Base-by-base conservation (phyloP, 106 monocot species). In the Iris macrosiphon region DNA sequence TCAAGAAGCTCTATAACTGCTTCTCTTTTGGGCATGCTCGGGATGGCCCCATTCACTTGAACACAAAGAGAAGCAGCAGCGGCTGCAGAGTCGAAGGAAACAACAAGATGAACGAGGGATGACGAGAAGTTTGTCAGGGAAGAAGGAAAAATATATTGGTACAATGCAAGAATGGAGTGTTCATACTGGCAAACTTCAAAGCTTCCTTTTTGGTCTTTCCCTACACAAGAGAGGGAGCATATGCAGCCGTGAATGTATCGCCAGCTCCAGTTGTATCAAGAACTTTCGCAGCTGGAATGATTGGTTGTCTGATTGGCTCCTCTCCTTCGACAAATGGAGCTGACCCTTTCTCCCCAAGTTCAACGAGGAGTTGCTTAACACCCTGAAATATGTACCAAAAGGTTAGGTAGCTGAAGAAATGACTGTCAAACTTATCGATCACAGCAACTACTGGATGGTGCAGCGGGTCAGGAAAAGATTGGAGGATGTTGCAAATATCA, bases 191-290 rank as follows among this genome's bases (percentile, higher is more conserved):
- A 53, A 89, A 89, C 79, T 50, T 66, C 53, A 89, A 44, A 72
- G 83, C 83, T 45, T 89, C 79, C 7, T 58, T 40, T 67, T 22
- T 70, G 24, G 88, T 6, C 34, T 79, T 89, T 42, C 75, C 79
- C 65, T 89, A 79, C 7, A 89, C 72, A 18, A 89, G 70, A 29
- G 79, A 79, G 26, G 83, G 83, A 19, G 72, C 83, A 71, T 83
- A 89, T n/a, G 88, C 79, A 29, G 83, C 79, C 23, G 88, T 89
- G 52, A 83, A 89, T n/a, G 88, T 83, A 34, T 89, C 83, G 9
- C 88, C 88, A 8, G 83, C 88, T 33, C 88, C 88, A 7, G 88
- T 89, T 3, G 83, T 83, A 65, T 89, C 88, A 24, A 89, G 19
- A 46, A 89, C 76, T 51, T 70, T 35, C 25, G 72, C 11, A 25